Evolutionary conservation across 306 rosid species (phyloP), one percentile per base, ranked within the genome.

Genomic region (Dicorynia guianensis): DNA sequence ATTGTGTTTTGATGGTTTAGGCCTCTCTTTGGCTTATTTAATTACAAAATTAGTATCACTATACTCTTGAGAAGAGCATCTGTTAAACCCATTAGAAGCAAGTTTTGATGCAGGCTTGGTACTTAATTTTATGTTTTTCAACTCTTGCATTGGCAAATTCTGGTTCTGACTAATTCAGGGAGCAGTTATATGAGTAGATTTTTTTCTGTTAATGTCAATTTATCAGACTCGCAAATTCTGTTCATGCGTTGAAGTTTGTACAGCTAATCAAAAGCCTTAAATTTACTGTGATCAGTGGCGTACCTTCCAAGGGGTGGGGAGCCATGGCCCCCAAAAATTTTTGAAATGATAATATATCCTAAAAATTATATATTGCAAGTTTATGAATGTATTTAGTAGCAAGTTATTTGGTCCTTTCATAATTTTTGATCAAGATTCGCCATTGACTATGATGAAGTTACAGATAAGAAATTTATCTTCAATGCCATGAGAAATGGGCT

Each of bases 1-100:
- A 18, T 76, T 52, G 33, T 52, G 19, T 53, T 76, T 44, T 67
- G 34, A 30, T 25, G 46, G 18, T 67, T 67, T 47, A 7, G 72
- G 7, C 5, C 2, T 25, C 30, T 25, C 30, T 25, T 25, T 25
- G 30, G 30, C 30, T 25, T 25, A 25, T 25, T 25, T 25, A 1
- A 25, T 25, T 25, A 25, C 30, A 25, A 1, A 25, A 25, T 25
- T 25, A 25, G 30, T 25, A 25, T 25, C 1, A 25, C 30, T 25
- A 25, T 25, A 2, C 30, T 25, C 30, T 25, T 25, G 30, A 25
- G 30, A 25, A 2, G 30, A 25, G 30, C 30, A 25, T 25, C 30
- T 47, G 3, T 33, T 47, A 39, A 54, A 54, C 25, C 33, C 46
- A 73, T 43, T n/a, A 49, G 13, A 46, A 36, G 63, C 46, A 55